These are phyloP conservation scores for Calonectria honghensis DNA, from an alignment of 2,329 filamentous ascomycete species.

Conservation along the genomic window DNA sequence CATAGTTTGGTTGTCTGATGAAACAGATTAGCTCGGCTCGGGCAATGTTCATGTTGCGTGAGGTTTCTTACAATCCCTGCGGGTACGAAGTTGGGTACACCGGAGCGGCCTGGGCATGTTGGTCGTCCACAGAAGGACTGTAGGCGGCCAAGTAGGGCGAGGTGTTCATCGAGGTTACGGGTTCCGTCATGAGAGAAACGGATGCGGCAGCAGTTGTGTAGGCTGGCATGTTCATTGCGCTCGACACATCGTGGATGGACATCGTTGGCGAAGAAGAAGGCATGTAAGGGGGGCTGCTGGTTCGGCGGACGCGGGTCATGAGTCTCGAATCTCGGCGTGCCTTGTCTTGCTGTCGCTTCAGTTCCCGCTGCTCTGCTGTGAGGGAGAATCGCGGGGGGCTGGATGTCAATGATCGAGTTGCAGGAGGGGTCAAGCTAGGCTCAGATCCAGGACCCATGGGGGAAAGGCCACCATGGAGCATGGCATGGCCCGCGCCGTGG, in stretches of 20 bases:
- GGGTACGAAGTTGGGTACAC: conserved; percentile 60
- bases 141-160: conserved; percentile 71
- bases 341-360: conserved; percentile 77
- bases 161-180: conserved; percentile 65
- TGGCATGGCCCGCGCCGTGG: conserved; percentile 55
- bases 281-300: conserved; percentile 68
- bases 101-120: conserved; percentile 59
- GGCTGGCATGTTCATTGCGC: conserved; percentile 66
- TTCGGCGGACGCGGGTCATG: conserved; percentile 69
- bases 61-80: conserved; percentile 60
- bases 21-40: conserved; percentile 56
- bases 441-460: conserved; percentile 69
- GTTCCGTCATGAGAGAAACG: conserved; percentile 71
- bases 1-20: conserved; percentile 61
- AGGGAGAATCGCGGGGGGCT: conserved; percentile 74
- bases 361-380: conserved; percentile 76
- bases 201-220: conserved; percentile 72
- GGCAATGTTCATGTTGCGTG: conserved; percentile 50
- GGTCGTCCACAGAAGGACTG: conserved; percentile 68
- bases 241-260: conserved; percentile 62
- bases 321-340: conserved; percentile 76
- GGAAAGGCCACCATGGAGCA: conserved; percentile 67
- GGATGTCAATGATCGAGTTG: conserved; percentile 72
- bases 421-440: conserved; percentile 70
- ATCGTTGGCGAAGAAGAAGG: conserved; percentile 60